Evolutionary conservation across 768 basidiomycete species (phyloP).

Genomic region (Ramaria sp.): DNA sequence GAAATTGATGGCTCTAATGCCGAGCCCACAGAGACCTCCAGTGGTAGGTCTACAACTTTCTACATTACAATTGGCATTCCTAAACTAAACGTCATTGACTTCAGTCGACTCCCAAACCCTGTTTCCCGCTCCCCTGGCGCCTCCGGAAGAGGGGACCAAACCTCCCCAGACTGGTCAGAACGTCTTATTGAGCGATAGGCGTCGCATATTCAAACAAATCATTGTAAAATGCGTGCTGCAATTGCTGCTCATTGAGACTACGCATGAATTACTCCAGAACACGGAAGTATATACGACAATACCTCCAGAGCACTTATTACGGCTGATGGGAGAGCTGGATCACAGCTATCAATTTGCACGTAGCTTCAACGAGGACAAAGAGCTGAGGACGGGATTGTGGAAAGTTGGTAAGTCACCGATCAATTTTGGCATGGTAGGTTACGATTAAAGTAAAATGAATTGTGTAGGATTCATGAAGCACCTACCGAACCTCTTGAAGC

Average conservation of each 20-base stretch:
- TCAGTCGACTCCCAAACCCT: conserved; percentile 58
- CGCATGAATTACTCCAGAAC: conserved; percentile 89
- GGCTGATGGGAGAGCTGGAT: conserved; percentile 90
- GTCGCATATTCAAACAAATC: conserved; percentile 92
- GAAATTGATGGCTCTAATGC: conserved; percentile 57
- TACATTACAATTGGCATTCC: no score
- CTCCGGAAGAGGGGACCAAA: conserved; percentile 41
- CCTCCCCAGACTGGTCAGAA: conserved; percentile 28
- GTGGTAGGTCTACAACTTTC: conserved; percentile 14
- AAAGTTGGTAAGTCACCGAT: conserved; percentile 85
- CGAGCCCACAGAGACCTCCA: conserved; percentile 39
- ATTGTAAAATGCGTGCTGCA: conserved; percentile 99
- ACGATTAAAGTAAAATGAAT: not conserved
- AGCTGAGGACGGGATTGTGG: conserved; percentile 92
- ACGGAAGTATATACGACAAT: conserved; percentile 86
- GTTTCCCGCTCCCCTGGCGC: conserved; percentile 81
- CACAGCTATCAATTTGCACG: conserved; percentile 97
- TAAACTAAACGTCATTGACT: not conserved
- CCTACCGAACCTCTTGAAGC: conserved; percentile 91
- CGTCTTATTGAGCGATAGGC: conserved; percentile 56
- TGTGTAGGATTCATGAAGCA: conserved; percentile 96
- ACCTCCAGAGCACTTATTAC: conserved; percentile 85
- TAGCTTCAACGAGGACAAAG: conserved; percentile 97
- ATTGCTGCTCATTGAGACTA: conserved; percentile 91
- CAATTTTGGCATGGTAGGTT: not conserved